Conservation (phyloP, 495 filamentous ascomycete genomes). For the Viridothelium virens region DNA sequence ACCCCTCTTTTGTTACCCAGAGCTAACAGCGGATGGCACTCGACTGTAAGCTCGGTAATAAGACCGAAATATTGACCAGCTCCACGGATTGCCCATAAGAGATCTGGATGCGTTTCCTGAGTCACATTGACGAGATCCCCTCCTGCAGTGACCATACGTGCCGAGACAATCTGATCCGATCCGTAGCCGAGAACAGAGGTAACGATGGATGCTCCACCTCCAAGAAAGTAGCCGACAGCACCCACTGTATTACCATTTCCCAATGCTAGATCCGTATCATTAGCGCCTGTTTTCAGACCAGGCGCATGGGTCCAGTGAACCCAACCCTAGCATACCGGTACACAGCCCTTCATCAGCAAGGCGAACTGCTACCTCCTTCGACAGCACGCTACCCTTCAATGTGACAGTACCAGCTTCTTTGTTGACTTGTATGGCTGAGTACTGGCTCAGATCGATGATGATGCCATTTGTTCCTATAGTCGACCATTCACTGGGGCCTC, state of each 20-base stretch:
- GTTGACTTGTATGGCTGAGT: background rate
- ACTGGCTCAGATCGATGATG: background rate
- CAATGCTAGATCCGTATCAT: background rate
- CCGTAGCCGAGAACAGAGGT: background rate
- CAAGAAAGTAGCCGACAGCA: background rate
- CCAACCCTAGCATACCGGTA: background rate
- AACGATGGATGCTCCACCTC: background rate
- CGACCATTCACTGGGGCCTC: conserved; percentile 36
- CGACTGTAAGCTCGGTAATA: conserved; percentile 23
- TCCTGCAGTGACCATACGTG: background rate
- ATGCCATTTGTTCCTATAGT: conserved; percentile 17
- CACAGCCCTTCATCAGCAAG: background rate
- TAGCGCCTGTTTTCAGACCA: background rate
- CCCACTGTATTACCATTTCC: background rate
- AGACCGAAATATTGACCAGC: background rate
- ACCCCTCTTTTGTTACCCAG: conserved; percentile 20
- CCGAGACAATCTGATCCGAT: background rate
- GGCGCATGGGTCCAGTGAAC: too few species aligned
- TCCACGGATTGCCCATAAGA: background rate
- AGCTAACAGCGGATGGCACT: conserved; percentile 22
- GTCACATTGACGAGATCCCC: background rate
- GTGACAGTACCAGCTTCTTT: background rate
- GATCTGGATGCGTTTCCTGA: background rate
- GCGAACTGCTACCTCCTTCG: background rate
- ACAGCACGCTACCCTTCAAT: background rate